phyloP scores from a whole-genome alignment of 306 rosid genomes.

The Macrotyloma uniflorum region DNA sequence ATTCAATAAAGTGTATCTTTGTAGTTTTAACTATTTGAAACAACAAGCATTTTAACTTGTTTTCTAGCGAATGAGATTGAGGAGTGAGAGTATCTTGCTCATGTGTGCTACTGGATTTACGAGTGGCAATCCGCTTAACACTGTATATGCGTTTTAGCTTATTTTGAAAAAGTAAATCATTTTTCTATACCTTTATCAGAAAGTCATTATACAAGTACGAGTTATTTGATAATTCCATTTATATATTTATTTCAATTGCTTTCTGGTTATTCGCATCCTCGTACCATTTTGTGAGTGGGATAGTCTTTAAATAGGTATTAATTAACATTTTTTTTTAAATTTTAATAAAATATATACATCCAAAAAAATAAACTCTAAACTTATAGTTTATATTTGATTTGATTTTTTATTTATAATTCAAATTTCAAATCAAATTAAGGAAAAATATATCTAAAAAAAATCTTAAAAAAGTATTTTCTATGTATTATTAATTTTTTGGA shows the following conservation, averaged over 20 bases:
- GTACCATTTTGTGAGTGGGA: no score
- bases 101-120: neutral
- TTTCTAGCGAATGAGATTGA: constrained; percentile 16
- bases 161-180: neutral
- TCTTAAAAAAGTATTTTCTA: no score
- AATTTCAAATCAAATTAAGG: no score
- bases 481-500: no score
- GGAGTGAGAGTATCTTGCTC: constrained; percentile 10
- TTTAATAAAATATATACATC: no score
- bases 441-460: no score
- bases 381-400: no score
- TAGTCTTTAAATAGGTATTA: no score
- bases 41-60: neutral
- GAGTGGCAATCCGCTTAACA: constrained; percentile 50
- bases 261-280: neutral
- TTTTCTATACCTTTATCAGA: neutral
- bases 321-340: no score
- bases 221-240: neutral
- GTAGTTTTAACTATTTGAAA: constrained; percentile 30
- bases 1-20: constrained; percentile 31
- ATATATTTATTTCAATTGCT: neutral
- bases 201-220: neutral
- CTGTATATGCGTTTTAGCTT: constrained; percentile 43
- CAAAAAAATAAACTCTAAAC: no score
- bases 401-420: no score